Percentiles rank a stretch among this genome's conserved stretches.
Conservation (phyloP, 2,329 filamentous ascomycete species). For the Xylogone sp. region DNA sequence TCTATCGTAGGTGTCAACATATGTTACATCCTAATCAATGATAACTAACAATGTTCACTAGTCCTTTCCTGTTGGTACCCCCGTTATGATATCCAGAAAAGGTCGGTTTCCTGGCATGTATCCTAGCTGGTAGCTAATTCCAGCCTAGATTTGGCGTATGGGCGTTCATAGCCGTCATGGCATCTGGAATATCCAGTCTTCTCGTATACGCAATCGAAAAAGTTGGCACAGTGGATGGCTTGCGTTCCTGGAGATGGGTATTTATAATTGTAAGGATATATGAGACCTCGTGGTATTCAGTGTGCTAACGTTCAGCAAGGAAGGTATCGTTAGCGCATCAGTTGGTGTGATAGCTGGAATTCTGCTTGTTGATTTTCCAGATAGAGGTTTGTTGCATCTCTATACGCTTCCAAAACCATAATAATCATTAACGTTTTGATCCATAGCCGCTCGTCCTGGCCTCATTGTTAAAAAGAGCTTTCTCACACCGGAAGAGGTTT, state of each 20-base stretch:
- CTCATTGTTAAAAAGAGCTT: not conserved
- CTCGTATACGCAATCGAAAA: conserved; percentile 58
- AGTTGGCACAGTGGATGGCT: not conserved
- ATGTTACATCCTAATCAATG: not conserved
- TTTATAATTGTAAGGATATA: conserved; percentile 34
- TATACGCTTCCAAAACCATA: conserved; percentile 29
- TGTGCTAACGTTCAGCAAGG: no score
- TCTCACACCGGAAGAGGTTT: conserved; percentile 39
- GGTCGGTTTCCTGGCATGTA: not conserved
- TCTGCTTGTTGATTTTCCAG: not conserved
- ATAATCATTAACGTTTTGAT: conserved; percentile 25
- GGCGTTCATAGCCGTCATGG: conserved; percentile 57
- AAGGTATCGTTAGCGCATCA: not conserved
- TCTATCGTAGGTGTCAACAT: conserved; percentile 25
- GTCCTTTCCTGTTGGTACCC: conserved; percentile 20
- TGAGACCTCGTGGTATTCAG: no score
- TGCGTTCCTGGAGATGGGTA: conserved; percentile 59
- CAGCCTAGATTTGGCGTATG: not conserved
- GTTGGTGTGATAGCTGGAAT: not conserved
- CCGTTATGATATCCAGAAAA: conserved; percentile 10
- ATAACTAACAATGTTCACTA: conserved; percentile 21
- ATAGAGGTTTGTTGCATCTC: not conserved
- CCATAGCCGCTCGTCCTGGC: not conserved
- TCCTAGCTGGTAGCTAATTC: not conserved
- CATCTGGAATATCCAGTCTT: conserved; percentile 64